Evolutionary conservation across 2,329 filamentous ascomycete genomes (phyloP).

Genomic region (Knufia fluminis): DNA sequence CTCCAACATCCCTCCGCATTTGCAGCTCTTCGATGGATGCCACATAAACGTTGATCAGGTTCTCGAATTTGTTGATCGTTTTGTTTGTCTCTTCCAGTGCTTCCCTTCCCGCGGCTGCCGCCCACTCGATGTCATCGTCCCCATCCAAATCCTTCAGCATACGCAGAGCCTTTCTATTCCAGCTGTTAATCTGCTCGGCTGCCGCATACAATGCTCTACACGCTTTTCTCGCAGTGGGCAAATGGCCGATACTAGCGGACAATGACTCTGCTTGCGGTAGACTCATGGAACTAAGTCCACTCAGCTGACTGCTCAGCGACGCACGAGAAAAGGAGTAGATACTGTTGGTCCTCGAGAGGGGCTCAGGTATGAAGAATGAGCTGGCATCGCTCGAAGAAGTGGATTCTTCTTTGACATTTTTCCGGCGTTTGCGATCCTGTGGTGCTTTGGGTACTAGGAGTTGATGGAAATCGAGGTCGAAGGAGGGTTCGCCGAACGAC

Average conservation of each 20-base stretch:
- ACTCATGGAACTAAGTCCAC: conserved; percentile 81
- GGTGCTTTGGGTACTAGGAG: conserved; percentile 21
- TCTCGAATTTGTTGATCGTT: conserved; percentile 75
- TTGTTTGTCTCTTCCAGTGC: conserved; percentile 49
- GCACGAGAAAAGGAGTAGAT: conserved; percentile 88
- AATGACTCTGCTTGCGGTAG: conserved; percentile 78
- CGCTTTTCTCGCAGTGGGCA: conserved; percentile 76
- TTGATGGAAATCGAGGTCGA: conserved; percentile 23
- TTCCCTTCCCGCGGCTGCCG: conserved; percentile 64
- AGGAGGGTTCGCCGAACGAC: conserved; percentile 22
- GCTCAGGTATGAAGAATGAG: conserved; percentile 36
- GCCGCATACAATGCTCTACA: conserved; percentile 74
- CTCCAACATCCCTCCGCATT: conserved; percentile 62
- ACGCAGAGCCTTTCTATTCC: conserved; percentile 86
- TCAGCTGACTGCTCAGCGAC: conserved; percentile 87
- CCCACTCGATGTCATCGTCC: conserved; percentile 97
- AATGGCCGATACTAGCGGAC: conserved; percentile 71
- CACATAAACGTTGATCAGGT: conserved; percentile 85
- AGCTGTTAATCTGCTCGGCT: conserved; percentile 83
- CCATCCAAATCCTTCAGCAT: conserved; percentile 83
- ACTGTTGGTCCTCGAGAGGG: conserved; percentile 61
- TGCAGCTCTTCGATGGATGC: conserved; percentile 89
- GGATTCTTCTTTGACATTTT: conserved; percentile 18
- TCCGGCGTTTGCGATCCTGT: conserved; percentile 15
- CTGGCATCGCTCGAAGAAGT: conserved; percentile 25